Base-by-base conservation (phyloP, 768 basidiomycete species). In the Xanthoconium purpureum region DNA sequence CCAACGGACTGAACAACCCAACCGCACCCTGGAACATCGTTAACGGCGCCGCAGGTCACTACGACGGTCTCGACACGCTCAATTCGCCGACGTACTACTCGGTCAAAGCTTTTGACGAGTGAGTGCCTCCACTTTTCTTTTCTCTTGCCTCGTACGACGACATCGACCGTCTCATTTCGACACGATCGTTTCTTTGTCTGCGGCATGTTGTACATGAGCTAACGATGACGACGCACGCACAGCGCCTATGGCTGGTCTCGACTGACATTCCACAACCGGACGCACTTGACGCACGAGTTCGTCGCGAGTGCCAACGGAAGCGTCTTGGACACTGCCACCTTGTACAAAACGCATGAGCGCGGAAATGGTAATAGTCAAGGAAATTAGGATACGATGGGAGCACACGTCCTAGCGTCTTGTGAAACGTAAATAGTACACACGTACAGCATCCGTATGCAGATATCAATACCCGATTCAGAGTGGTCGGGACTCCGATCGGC, bases 211-310 rank as follows among this genome's bases (percentile, higher is more conserved):
- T 30, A 20, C 32, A 11, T 20, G 46, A 18, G 11, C 46, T 46
- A 30, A 46, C 18, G 46, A 32, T n/a, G 18, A 2, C 11, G 8
- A 3, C n/a, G 3, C 33, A n/a, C 10, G 1, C 30, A 42, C 30
- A 56, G 67, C 12, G 15, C 63, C 3, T 69, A 69, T 18, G 67
- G 67, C 35, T 69, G 67, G 67, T 69, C 67, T 18, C 60, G 66
- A 28, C 43, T 70, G 39, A 70, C 62, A 33, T 68, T 69, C 60
- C 68, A 70, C 51, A 70, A 69, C 36, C 60, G 64, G 32, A 69
- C 68, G 9, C 67, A 69, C 28, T 55, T 69, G 38, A 70, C 67
- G 5, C 67, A 69, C 43, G 67, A 69, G 50, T 70, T 69, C 17
- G 55, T 67, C 20, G 64, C 68, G 37, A 69, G 67, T 33, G 68